Evolutionary conservation across 2,329 filamentous ascomycete genomes (phyloP).

Genomic region (Aureobasidium pullulans): DNA sequence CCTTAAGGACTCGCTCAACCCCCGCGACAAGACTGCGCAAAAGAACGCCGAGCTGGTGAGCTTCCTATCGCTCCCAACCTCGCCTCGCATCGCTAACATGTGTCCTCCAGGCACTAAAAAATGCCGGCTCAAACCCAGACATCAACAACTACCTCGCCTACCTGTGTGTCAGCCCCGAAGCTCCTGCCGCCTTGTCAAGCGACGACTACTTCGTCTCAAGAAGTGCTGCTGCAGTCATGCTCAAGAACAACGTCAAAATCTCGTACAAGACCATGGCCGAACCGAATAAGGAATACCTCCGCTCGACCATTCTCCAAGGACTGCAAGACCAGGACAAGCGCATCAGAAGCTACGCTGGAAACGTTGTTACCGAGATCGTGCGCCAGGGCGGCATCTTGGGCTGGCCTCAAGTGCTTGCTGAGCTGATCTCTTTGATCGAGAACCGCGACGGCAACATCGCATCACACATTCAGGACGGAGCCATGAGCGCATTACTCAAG

Average conservation of each 20-base stretch:
- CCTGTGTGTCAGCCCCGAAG: constrained; percentile 67
- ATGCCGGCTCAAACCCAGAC: constrained; percentile 82
- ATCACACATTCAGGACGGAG: constrained; percentile 75
- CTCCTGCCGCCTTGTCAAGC: constrained; percentile 53
- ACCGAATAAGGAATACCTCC: constrained; percentile 66
- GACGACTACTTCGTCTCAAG: constrained; percentile 66
- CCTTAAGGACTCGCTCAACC: constrained; percentile 86
- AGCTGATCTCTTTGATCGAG: constrained; percentile 69
- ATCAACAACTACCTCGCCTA: constrained; percentile 96
- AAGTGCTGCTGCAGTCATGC: constrained; percentile 82
- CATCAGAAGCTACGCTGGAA: constrained; percentile 84
- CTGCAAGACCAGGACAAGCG: constrained; percentile 75
- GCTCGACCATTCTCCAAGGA: constrained; percentile 67
- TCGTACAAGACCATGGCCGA: constrained; percentile 71
- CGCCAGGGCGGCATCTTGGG: constrained; percentile 74
- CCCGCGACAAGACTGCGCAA: constrained; percentile 68
- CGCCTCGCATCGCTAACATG: background rate
- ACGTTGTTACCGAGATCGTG: constrained; percentile 88
- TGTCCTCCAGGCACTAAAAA: constrained; percentile 69
- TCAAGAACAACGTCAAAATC: constrained; percentile 85
- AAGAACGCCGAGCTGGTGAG: constrained; percentile 84
- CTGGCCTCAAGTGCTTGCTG: constrained; percentile 85
- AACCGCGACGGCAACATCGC: constrained; percentile 64
- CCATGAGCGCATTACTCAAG: constrained; percentile 86
- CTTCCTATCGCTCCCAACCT: background rate